Evolutionary conservation across 2,329 filamentous ascomycete species (phyloP).

Genomic region (Hymenoscyphus fructigenus): DNA sequence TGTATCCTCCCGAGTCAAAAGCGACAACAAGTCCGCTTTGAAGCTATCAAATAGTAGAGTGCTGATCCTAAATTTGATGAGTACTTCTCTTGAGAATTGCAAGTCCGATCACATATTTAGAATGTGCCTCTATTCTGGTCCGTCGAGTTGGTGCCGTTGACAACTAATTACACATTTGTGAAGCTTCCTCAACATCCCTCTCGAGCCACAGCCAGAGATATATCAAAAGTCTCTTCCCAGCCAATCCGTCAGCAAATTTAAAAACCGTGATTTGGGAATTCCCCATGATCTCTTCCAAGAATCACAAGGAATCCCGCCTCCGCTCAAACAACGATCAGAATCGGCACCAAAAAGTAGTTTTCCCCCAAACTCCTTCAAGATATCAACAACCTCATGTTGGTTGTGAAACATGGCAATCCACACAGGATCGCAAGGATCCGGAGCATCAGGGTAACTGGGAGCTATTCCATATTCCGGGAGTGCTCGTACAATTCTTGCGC

Average conservation of each 20-base stretch:
- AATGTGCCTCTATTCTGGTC: no score
- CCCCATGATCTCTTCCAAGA: background rate
- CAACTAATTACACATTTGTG: background rate
- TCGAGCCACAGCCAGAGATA: background rate
- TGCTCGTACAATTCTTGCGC: background rate
- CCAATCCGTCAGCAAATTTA: background rate
- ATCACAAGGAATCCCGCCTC: background rate
- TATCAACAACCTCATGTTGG: background rate
- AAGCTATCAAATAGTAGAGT: no score
- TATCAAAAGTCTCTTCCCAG: background rate
- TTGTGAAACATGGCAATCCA: background rate
- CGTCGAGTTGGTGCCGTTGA: background rate
- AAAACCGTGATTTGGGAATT: background rate
- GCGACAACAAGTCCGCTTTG: no score
- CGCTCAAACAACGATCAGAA: background rate
- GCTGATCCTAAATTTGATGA: no score
- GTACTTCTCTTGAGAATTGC: no score
- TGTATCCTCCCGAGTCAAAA: no score
- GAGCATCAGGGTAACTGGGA: background rate
- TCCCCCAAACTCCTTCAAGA: background rate
- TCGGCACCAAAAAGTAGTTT: background rate
- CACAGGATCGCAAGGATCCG: background rate
- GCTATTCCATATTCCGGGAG: background rate
- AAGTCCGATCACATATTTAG: no score
- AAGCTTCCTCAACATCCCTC: background rate